phyloP scores from a whole-genome alignment of 2,329 filamentous ascomycete genomes.

The Fusarium tupiense region DNA sequence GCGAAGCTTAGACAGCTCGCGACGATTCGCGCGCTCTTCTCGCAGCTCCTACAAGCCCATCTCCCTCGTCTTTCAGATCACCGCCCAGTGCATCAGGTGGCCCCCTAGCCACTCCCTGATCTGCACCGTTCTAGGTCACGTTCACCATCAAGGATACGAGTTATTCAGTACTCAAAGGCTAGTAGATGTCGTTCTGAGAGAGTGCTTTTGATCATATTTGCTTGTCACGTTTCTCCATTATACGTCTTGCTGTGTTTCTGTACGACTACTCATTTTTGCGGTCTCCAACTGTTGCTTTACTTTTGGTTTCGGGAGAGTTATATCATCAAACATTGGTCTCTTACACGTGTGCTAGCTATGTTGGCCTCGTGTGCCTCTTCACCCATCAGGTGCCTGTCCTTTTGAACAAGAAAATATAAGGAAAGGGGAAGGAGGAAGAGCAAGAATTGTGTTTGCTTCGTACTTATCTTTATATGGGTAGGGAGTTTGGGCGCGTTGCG shows the following conservation, averaged over 20 bases:
- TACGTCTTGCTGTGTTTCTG: conserved; percentile 28
- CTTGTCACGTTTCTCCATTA: conserved; percentile 10
- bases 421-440: conserved; percentile 17
- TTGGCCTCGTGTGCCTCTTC: not conserved
- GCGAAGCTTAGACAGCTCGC: conserved; percentile 53
- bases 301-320: conserved; percentile 15
- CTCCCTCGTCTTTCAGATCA: conserved; percentile 16
- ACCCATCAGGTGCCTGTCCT: not conserved
- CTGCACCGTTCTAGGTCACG: not conserved
- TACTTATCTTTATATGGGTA: conserved; percentile 37
- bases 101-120: not conserved
- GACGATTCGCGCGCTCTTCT: conserved; percentile 40
- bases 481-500: conserved; percentile 40
- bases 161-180: not conserved
- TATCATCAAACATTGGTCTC: conserved; percentile 2
- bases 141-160: conserved; percentile 4
- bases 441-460: conserved; percentile 21
- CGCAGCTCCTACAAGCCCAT: conserved; percentile 10
- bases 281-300: conserved; percentile 4
- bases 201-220: conserved; percentile 20
- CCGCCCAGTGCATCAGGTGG: conserved; percentile 4
- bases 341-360: not conserved
- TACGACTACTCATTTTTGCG: conserved; percentile 31
- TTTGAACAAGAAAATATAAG: conserved; percentile 1
- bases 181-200: not conserved